A percentile compares a stretch with the other conserved stretches of the same genome.
These are phyloP conservation scores for Umbellularia californica DNA, from an alignment of 164 flowering plant species.

Conservation along the genomic window DNA sequence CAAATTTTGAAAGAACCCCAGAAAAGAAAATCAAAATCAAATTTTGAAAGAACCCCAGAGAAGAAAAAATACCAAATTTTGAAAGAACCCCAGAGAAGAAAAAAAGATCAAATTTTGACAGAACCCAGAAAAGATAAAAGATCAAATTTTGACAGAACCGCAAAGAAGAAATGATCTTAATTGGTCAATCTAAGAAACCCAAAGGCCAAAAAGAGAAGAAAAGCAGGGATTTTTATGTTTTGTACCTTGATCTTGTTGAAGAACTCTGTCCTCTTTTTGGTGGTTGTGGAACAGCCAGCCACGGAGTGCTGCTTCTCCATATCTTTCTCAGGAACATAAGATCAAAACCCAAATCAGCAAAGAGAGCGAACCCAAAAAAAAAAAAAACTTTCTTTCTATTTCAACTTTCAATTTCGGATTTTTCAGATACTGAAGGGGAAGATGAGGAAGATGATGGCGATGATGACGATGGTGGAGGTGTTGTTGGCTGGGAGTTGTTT, in stretches of 20 bases:
- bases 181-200: not conserved
- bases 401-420: too few relatives aligned
- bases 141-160: not conserved
- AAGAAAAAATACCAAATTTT: not conserved
- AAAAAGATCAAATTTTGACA: not conserved
- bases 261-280: constrained; percentile 17
- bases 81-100: not conserved
- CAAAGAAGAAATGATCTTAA: not conserved
- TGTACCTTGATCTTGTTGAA: constrained; percentile 23
- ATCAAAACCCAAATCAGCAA: not conserved
- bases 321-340: not conserved
- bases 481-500: too few relatives aligned
- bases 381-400: too few relatives aligned
- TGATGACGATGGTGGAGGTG: too few relatives aligned
- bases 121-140: not conserved
- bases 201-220: not conserved
- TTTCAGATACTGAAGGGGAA: too few relatives aligned
- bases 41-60: not conserved
- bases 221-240: too few relatives aligned
- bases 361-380: too few relatives aligned
- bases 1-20: not conserved
- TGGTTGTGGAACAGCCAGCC: constrained; percentile 8
- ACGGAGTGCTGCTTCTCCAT: constrained; percentile 19
- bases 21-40: not conserved
- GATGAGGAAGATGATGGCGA: too few relatives aligned